Percentiles rank a stretch among this genome's conserved stretches.
phyloP scores from a whole-genome alignment of 306 rosid species.

The Trifolium dubium region DNA sequence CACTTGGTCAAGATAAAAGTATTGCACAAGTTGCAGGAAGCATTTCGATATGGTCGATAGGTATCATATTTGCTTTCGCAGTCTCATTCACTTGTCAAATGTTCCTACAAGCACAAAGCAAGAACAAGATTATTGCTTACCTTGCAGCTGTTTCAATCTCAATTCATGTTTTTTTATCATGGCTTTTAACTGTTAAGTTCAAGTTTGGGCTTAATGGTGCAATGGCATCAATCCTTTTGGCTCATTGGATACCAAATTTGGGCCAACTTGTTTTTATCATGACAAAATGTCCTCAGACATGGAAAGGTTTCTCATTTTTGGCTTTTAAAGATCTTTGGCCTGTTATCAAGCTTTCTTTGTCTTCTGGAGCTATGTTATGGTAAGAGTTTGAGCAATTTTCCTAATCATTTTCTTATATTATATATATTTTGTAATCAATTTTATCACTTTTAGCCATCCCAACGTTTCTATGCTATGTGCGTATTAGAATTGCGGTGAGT shows the following conservation, averaged over 20 bases:
- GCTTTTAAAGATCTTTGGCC: conserved; percentile 62
- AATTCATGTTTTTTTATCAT: conserved; percentile 42
- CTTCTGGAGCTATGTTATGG: conserved; percentile 65
- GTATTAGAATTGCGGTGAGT: no score
- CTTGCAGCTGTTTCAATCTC: conserved; percentile 45
- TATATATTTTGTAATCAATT: no score
- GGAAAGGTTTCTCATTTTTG: conserved; percentile 54
- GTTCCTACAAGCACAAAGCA: conserved; percentile 59
- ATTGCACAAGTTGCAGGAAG: conserved; percentile 44
- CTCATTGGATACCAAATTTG: conserved; percentile 50
- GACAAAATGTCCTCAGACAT: conserved; percentile 36
- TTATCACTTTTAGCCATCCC: no score
- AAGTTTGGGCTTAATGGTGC: conserved; percentile 53
- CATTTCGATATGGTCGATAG: no score
- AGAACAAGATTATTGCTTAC: conserved; percentile 50
- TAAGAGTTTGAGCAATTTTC: not conserved
- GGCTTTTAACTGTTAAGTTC: conserved; percentile 43
- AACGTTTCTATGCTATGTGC: no score
- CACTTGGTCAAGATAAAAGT: conserved; percentile 42
- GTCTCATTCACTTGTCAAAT: conserved; percentile 47
- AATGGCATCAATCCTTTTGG: conserved; percentile 41
- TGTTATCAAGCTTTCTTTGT: conserved; percentile 57
- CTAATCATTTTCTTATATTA: no score
- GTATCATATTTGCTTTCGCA: conserved; percentile 26
- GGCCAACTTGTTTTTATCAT: conserved; percentile 52